phyloP scores from a whole-genome alignment of 768 basidiomycete genomes.

The Lactifluus pinguis region DNA sequence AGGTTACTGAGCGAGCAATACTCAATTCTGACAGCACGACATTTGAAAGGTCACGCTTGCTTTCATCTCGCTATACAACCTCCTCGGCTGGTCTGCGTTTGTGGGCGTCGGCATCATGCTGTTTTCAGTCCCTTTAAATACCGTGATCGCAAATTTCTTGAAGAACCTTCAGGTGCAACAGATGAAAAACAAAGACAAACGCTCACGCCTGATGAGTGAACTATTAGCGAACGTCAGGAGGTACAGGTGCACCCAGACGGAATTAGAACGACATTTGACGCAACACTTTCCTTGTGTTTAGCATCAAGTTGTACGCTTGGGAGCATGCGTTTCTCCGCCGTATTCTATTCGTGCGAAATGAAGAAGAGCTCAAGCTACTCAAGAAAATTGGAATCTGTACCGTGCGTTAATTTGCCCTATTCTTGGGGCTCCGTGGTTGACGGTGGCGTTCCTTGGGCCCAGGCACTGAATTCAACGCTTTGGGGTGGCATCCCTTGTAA shows the following conservation, averaged over 20 bases:
- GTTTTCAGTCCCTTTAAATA: slow-evolving; percentile 69
- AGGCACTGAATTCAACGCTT: slow-evolving; percentile 52
- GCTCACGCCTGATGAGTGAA: slow-evolving; percentile 86
- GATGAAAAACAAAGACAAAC: slow-evolving; percentile 87
- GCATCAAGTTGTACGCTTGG: slow-evolving; percentile 92
- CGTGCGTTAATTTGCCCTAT: slow-evolving; percentile 31
- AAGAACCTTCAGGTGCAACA: slow-evolving; percentile 78
- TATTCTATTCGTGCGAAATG: slow-evolving; percentile 72
- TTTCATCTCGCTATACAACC: slow-evolving; percentile 80
- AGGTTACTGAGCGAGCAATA: background rate
- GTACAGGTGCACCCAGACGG: slow-evolving; percentile 24
- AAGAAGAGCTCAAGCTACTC: slow-evolving; percentile 74
- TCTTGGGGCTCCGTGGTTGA: background rate
- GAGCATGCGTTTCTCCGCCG: slow-evolving; percentile 82
- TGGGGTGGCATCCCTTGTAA: slow-evolving; percentile 60
- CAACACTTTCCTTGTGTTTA: slow-evolving; percentile 22
- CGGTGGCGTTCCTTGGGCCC: background rate
- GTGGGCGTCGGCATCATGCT: slow-evolving; percentile 86
- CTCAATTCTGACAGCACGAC: background rate
- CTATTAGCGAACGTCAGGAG: slow-evolving; percentile 88
- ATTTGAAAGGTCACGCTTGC: slow-evolving; percentile 64
- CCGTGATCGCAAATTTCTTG: slow-evolving; percentile 56
- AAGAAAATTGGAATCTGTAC: slow-evolving; percentile 72
- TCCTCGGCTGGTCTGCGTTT: slow-evolving; percentile 88
- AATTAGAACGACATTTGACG: background rate